Percentiles rank a stretch among this genome's conserved stretches.
Conservation (phyloP, 2,329 filamentous ascomycete genomes). For the Neofusicoccum laricinum region DNA sequence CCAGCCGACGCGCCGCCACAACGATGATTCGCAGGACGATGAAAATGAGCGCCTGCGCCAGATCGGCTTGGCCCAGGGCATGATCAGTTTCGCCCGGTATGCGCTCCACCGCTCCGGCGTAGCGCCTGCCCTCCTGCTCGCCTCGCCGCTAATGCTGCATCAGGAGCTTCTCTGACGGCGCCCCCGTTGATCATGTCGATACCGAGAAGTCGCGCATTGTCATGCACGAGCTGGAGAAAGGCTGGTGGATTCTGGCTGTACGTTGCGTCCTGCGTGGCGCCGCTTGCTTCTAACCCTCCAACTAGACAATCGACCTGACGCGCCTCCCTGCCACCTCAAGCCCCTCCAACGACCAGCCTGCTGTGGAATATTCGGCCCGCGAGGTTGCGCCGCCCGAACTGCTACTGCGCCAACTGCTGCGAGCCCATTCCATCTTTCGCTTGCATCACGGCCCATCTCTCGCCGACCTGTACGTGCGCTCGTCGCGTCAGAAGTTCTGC, state of each 20-base stretch:
- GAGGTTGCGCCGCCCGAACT: constrained; percentile 83
- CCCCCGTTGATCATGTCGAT: constrained; percentile 79
- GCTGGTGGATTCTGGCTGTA: constrained; percentile 95
- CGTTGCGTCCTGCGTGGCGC: constrained; percentile 34
- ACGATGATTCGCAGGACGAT: constrained; percentile 54
- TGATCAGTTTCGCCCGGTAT: constrained; percentile 82
- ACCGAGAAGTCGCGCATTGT: constrained; percentile 86
- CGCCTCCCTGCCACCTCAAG: constrained; percentile 55
- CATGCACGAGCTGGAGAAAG: constrained; percentile 79
- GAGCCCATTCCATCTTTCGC: constrained; percentile 79
- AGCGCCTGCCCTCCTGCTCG: constrained; percentile 15
- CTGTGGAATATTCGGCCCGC: constrained; percentile 78
- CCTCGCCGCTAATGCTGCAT: constrained; percentile 17
- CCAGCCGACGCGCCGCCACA: constrained; percentile 31
- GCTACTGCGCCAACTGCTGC: constrained; percentile 74
- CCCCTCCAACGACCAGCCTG: constrained; percentile 30
- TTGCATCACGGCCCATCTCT: constrained; percentile 82
- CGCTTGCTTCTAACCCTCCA: constrained; percentile 1
- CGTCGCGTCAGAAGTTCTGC: constrained; percentile 67
- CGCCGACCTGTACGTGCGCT: constrained; percentile 64
- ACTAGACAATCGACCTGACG: constrained; percentile 76
- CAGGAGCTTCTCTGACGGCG: constrained; percentile 76
- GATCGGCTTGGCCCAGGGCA: constrained; percentile 93
- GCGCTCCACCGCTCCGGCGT: neutral
- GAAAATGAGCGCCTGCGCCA: constrained; percentile 85